Base-by-base conservation (phyloP, 1,139 yeast genomes). In the Insectozyma bohioensis region DNA sequence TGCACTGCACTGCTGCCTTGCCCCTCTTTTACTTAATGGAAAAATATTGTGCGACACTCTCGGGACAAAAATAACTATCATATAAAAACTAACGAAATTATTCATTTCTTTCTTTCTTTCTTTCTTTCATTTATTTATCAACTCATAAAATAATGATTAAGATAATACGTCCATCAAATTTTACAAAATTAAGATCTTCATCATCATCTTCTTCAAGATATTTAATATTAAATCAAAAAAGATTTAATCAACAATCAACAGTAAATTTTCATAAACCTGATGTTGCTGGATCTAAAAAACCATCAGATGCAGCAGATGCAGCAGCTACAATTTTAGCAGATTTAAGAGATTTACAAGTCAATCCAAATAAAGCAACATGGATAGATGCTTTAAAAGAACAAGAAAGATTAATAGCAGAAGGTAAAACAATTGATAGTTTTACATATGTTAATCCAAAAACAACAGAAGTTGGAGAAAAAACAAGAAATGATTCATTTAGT, bases 381-480 rank as follows among this genome's bases (percentile, higher is more conserved):
- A 56, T 86, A 48, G 85, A 79, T 36, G 95, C 95, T 0, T 63
- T 85, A 40, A 72, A 74, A n/a, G 94, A 86, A 45, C 71, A 90
- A 31, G 78, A 80, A 46, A 74, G 75, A 49, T 85, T 84, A 51
- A 59, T 74, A 51, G 76, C 76, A 11, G 85, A 79, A 44, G 95
- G 94, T 25, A 77, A 78, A 50, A 68, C 72, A 19, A 72, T 81
- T 47, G 90, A 82, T 49, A 80, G 87, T 28, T 80, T 72, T 50
- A 72, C 80, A 11, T 80, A 83, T 53, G 77, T 80, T 34, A 81
- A 82, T 46, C 87, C 95, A 6, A 81, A 78, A 46, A 77, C 92
- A 5, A 75, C 85, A 10, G 80, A 67, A 4, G 79, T 85, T 12
- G 67, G 71, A n/a, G 92, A 85, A 44, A 78, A 78, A 53, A 80